These are phyloP conservation scores for Testicularia cyperi DNA, from an alignment of 1,284 basidiomycete species.

Conservation along the genomic window DNA sequence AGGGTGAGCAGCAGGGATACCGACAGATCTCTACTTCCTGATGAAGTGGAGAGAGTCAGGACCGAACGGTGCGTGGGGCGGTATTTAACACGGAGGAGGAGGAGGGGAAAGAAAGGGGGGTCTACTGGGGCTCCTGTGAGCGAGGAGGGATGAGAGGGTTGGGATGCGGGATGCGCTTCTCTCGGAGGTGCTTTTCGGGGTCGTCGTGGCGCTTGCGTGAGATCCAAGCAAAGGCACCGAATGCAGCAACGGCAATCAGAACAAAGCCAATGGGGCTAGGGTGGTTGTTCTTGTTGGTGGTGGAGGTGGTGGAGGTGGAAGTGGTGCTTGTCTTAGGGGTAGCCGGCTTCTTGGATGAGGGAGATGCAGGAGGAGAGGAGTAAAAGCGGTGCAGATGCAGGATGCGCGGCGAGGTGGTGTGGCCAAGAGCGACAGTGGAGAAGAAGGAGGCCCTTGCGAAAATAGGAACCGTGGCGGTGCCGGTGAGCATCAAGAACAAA, in stretches of 20 bases:
- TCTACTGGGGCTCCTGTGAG: constrained; percentile 33
- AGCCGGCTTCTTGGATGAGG: no score
- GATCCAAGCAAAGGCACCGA: constrained; percentile 49
- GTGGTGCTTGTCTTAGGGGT: no score
- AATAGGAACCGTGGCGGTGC: no score
- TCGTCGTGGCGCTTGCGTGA: constrained; percentile 42
- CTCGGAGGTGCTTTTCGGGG: constrained; percentile 37
- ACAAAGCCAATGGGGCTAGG: constrained; percentile 50
- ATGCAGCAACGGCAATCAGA: constrained; percentile 38
- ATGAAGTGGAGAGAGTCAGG: neutral
- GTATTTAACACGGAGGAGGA: neutral
- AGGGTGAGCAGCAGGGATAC: no score
- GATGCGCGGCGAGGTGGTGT: no score
- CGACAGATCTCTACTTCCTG: neutral
- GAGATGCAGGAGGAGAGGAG: no score
- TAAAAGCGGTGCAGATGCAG: no score
- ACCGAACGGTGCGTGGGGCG: no score
- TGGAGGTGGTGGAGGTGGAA: no score
- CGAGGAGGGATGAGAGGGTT: constrained; percentile 54
- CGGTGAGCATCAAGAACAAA: no score
- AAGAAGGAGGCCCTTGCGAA: no score
- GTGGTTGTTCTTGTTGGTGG: constrained; percentile 25
- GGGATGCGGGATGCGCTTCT: constrained; percentile 51
- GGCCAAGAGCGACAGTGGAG: no score
- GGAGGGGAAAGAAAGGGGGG: neutral